Conservation (phyloP, 139 green algal species). For the Haematococcus lacustris region DNA sequence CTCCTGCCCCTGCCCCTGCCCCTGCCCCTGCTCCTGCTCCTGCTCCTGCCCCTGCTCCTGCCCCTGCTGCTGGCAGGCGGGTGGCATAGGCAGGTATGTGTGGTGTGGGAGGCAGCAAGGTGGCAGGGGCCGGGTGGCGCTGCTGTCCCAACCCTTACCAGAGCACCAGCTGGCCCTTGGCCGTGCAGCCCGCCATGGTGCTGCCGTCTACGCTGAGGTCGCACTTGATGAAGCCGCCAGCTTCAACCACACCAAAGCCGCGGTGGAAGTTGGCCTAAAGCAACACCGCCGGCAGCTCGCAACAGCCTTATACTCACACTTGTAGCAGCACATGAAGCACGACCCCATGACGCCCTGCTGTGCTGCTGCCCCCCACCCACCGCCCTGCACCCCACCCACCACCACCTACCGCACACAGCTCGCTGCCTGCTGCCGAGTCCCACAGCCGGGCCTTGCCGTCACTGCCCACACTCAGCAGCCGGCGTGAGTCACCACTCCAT, state of each 20-base stretch:
- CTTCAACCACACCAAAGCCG: slow-evolving; percentile 18
- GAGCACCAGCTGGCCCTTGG: slow-evolving; percentile 21
- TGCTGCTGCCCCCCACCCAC: too few relatives aligned
- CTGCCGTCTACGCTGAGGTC: slow-evolving; percentile 19
- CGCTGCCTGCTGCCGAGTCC: slow-evolving; percentile 29
- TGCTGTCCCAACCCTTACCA: too few relatives aligned
- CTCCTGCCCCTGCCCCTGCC: slow-evolving; percentile 6
- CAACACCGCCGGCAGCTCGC: too few relatives aligned
- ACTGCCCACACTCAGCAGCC: slow-evolving; percentile 27
- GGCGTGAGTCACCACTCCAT: slow-evolving; percentile 31
- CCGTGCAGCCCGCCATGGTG: slow-evolving; percentile 23
- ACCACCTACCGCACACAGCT: slow-evolving; percentile 21
- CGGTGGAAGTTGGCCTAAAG: slow-evolving; percentile 16
- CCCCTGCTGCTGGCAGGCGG: slow-evolving; percentile 9
- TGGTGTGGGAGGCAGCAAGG: too few relatives aligned
- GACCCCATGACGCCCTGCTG: too few relatives aligned
- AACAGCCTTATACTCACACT: too few relatives aligned
- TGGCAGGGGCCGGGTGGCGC: too few relatives aligned
- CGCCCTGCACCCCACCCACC: too few relatives aligned
- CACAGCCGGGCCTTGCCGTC: slow-evolving; percentile 30
- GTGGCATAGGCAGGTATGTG: too few relatives aligned
- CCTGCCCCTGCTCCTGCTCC: slow-evolving; percentile 3
- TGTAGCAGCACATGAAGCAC: too few relatives aligned
- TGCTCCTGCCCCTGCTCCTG: slow-evolving; percentile 8
- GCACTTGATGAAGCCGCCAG: slow-evolving; percentile 21